These are phyloP conservation scores for Botryotinia convoluta DNA, from an alignment of 2,329 filamentous ascomycete genomes.

Conservation along the genomic window DNA sequence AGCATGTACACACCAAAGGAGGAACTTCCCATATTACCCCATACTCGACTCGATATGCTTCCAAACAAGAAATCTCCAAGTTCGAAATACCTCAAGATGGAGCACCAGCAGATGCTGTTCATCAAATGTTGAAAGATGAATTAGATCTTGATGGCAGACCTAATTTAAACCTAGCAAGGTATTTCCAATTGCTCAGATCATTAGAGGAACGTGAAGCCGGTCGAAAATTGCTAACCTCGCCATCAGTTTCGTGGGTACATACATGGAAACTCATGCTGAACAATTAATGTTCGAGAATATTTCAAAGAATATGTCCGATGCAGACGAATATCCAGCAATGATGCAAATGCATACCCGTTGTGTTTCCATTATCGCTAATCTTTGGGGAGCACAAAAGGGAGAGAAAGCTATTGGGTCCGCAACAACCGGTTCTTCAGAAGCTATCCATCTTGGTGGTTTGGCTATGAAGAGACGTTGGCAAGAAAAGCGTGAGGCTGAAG, in stretches of 20 bases:
- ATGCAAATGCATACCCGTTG: conserved; percentile 64
- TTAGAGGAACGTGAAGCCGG: background rate
- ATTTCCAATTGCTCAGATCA: conserved; percentile 12
- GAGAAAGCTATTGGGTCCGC: conserved; percentile 67
- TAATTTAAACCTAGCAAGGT: conserved; percentile 64
- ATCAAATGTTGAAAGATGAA: conserved; percentile 63
- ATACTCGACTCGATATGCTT: conserved; percentile 57
- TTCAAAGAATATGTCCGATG: conserved; percentile 70
- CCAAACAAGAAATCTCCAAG: conserved; percentile 55
- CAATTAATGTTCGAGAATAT: conserved; percentile 66
- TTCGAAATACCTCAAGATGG: conserved; percentile 57
- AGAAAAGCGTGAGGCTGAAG: conserved; percentile 55
- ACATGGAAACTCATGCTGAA: conserved; percentile 65
- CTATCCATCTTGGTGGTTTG: conserved; percentile 66
- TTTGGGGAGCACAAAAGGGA: conserved; percentile 61
- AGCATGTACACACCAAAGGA: conserved; percentile 41
- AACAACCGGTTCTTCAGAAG: conserved; percentile 69
- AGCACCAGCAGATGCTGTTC: conserved; percentile 59
- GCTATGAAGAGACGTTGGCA: conserved; percentile 77
- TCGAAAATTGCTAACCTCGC: conserved; percentile 15
- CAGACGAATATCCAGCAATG: conserved; percentile 61
- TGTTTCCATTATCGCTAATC: conserved; percentile 63
- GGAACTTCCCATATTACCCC: conserved; percentile 53
- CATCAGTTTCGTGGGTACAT: conserved; percentile 64
- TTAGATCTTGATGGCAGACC: conserved; percentile 63